Percentiles rank a stretch among this genome's conserved stretches.
Evolutionary conservation across 768 basidiomycete species (phyloP).

Genomic region (Leccinum boreale): DNA sequence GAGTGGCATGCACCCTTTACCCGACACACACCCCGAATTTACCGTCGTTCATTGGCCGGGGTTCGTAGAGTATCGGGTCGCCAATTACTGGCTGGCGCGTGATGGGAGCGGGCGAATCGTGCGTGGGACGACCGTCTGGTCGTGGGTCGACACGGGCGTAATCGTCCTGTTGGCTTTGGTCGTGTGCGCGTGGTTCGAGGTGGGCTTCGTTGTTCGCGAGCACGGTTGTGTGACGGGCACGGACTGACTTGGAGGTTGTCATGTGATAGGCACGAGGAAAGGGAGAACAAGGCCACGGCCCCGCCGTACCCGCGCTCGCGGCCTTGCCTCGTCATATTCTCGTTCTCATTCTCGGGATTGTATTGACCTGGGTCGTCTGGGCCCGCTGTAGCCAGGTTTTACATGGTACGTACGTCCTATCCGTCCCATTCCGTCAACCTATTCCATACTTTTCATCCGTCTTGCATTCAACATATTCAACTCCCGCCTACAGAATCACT

Average conservation of each 20-base stretch:
- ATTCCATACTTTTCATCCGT: too few species aligned
- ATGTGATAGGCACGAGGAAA: neutral
- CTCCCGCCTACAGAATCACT: neutral
- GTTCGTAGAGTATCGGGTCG: conserved; percentile 40
- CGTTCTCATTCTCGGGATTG: neutral
- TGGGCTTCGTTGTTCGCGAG: neutral
- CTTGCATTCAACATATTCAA: neutral
- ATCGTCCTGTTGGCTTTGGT: neutral
- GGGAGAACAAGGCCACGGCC: neutral
- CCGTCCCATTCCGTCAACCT: too few species aligned
- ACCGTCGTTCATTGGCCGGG: neutral
- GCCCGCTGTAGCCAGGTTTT: neutral
- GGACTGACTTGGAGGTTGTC: neutral
- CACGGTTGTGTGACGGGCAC: neutral
- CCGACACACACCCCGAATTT: neutral
- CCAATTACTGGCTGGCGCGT: conserved; percentile 46
- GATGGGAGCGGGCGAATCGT: conserved; percentile 38
- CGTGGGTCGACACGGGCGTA: conserved; percentile 21
- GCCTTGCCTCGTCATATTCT: neutral
- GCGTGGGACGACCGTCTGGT: conserved; percentile 29
- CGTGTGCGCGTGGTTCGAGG: neutral
- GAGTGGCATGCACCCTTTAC: neutral
- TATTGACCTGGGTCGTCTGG: neutral
- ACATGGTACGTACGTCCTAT: neutral
- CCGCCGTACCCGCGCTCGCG: neutral